These are phyloP conservation scores for Dactylellina drechsleri DNA, from an alignment of 2,329 filamentous ascomycete species.

Conservation along the genomic window DNA sequence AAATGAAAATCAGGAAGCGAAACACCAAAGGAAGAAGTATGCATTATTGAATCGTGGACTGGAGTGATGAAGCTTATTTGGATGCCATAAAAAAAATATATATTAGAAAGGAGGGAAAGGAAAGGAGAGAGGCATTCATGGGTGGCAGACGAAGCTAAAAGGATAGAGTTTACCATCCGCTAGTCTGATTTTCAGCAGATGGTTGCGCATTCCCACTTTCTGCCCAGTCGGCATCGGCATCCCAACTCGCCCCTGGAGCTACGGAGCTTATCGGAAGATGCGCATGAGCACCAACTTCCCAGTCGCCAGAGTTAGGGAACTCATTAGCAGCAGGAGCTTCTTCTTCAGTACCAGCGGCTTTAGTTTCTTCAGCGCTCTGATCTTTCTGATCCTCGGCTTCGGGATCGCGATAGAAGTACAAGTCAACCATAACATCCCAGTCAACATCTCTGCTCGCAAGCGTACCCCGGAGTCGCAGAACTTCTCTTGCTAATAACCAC, in stretches of 20 bases:
- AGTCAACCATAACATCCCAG: conserved; percentile 99
- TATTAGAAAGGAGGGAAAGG: neutral
- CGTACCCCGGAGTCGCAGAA: conserved; percentile 97
- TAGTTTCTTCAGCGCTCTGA: conserved; percentile 81
- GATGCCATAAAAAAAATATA: too few relatives aligned
- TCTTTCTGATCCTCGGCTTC: conserved; percentile 99
- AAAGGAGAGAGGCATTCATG: too few relatives aligned
- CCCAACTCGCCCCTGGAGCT: conserved; percentile 71
- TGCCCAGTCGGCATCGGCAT: conserved; percentile 71
- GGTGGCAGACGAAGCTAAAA: neutral
- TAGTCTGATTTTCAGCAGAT: conserved; percentile 60
- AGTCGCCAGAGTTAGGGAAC: conserved; percentile 72
- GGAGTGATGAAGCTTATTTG: too few relatives aligned
- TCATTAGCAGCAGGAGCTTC: conserved; percentile 76
- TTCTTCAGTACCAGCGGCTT: conserved; percentile 85
- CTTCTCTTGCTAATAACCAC: conserved; percentile 99
- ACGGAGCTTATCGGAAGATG: conserved; percentile 67
- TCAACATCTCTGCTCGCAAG: conserved; percentile 94
- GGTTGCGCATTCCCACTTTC: conserved; percentile 64
- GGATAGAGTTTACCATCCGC: conserved; percentile 48
- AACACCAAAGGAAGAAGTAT: conserved; percentile 1
- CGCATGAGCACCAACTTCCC: conserved; percentile 79
- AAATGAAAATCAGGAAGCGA: neutral
- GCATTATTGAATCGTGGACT: conserved; percentile 23
- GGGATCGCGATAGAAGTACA: conserved; percentile 99